A percentile compares a stretch with the other conserved stretches of the same genome.
Evolutionary conservation across 208 protist species (phyloP).

Genomic region (Polymyxa betae): DNA sequence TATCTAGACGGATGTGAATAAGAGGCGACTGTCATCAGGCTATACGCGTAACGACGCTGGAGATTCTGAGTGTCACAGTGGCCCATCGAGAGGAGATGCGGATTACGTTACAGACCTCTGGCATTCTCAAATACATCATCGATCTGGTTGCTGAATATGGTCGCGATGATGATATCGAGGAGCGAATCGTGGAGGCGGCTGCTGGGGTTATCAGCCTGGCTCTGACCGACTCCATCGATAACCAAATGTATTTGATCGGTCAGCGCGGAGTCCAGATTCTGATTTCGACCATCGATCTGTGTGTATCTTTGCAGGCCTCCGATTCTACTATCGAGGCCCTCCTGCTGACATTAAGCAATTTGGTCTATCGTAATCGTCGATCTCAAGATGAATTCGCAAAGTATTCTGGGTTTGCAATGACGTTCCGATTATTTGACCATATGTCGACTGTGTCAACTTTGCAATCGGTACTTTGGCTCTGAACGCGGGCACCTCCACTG

Average conservation of each 20-base stretch:
- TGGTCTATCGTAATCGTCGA: slow-evolving; percentile 28
- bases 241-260: slow-evolving; percentile 16
- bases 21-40: neutral
- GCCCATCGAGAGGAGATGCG: neutral
- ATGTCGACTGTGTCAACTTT: neutral
- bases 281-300: neutral
- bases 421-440: neutral
- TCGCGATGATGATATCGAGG: neutral
- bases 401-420: neutral
- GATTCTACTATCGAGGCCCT: neutral
- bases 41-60: slow-evolving; percentile 19
- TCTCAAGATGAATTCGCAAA: slow-evolving; percentile 25
- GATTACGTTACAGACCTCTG: neutral
- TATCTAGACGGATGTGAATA: neutral
- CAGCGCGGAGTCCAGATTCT: slow-evolving; percentile 5
- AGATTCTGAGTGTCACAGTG: slow-evolving; percentile 1
- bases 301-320: neutral
- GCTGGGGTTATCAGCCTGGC: slow-evolving; percentile 36
- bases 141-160: slow-evolving; percentile 14
- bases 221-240: neutral
- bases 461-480: neutral
- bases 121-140: slow-evolving; percentile 25
- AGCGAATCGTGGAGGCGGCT: slow-evolving; percentile 22
- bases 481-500: too few species aligned
- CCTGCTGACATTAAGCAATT: slow-evolving; percentile 22